Base-by-base conservation (phyloP, 1,284 basidiomycete species). In the Wallemia hederae region DNA sequence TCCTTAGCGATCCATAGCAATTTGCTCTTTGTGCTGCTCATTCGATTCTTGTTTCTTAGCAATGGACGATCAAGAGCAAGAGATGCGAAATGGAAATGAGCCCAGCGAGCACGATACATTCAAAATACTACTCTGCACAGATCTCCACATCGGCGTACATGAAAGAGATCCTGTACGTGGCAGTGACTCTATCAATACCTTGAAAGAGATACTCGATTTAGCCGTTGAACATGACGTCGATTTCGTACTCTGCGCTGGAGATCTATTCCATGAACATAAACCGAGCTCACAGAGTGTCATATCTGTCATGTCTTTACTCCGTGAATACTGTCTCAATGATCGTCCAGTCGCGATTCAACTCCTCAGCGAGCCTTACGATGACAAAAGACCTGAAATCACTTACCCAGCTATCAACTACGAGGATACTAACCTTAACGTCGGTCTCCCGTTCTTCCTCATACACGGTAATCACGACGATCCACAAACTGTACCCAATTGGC, bases 401-500 rank as follows among this genome's bases (percentile, higher is more conserved):
- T 94, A 66, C 68, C 92, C 94, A 1, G 85, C 88, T 0, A 75
- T 98, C 65, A 99, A 99, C 69, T 98, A 98, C 67, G 90, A 98
- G 72, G 94, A 99, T 68, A 80, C 82, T 0, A 97, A 98, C 69
- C 76, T 97, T 62, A 99, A 98, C 67, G 78, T 98, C 60, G 81
- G 80, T 24, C 87, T 94, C 27, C 94, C 94, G 1, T 84, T 97
- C 24, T 99, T 99, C 72, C 96, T 91, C 0, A 98, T 99, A 57
- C 92, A 99, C 67, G 94, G 92, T 55, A 99, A 99, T 68, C 94
- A 99, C 70, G 94, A 99, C 68, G 92, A 99, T 66, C 92, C 94
- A 28, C 94, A 98, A 72, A 49, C 39, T 49, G 39, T 49, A 9
- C 39, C 39, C 5, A 49, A 49, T n/a, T 49, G 39, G 39, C 39